Evolutionary conservation across 257 asterid species (phyloP).

Genomic region (Plantago ovata): DNA sequence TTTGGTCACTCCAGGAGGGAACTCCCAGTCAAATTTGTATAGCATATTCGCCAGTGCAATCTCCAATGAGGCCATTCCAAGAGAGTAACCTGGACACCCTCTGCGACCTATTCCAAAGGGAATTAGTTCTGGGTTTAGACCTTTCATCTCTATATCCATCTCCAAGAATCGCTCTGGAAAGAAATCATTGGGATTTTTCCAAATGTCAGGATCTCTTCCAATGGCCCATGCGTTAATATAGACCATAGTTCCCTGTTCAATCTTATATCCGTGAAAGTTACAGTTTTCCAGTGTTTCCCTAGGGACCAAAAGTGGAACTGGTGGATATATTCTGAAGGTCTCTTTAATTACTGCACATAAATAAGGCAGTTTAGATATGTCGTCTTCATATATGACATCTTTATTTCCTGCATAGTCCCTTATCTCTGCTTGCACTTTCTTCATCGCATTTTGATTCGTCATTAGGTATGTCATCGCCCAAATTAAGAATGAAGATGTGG

Average conservation of each 20-base stretch:
- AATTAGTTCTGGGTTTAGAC: neutral
- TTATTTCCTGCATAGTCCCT: slow-evolving; percentile 18
- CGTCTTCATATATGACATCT: slow-evolving; percentile 15
- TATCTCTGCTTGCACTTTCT: slow-evolving; percentile 25
- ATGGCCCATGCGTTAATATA: neutral
- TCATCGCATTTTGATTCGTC: slow-evolving; percentile 22
- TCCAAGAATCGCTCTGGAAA: neutral
- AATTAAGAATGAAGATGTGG: slow-evolving; percentile 8
- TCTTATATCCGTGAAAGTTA: neutral
- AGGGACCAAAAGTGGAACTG: slow-evolving; percentile 4
- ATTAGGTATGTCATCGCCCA: slow-evolving; percentile 33
- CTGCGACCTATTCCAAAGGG: slow-evolving; percentile 2
- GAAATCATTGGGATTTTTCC: slow-evolving; percentile 2
- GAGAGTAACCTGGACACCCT: slow-evolving; percentile 1
- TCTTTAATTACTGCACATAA: slow-evolving; percentile 28
- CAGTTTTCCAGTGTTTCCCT: slow-evolving; percentile 4
- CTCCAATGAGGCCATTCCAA: neutral
- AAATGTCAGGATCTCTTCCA: neutral
- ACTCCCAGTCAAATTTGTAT: neutral
- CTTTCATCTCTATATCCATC: neutral
- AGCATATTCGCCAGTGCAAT: slow-evolving; percentile 3
- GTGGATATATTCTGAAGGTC: slow-evolving; percentile 23
- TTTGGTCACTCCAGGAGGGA: neutral
- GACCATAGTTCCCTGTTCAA: slow-evolving; percentile 1
- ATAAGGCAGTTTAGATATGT: slow-evolving; percentile 25